Evolutionary conservation across 2,329 filamentous ascomycete genomes (phyloP).

Genomic region (Piedraia hortae): DNA sequence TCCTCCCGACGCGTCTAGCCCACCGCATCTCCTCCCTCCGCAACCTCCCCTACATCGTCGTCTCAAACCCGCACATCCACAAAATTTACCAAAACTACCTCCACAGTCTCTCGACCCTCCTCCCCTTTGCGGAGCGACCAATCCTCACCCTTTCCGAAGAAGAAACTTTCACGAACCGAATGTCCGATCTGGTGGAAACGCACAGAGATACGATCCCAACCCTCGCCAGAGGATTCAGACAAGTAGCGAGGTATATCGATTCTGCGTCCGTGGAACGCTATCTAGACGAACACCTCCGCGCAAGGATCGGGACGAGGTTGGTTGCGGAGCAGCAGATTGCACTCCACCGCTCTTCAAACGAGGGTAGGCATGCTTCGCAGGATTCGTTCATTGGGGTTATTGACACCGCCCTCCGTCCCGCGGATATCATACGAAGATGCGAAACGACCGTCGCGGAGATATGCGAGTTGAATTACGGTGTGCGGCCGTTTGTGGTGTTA

Average conservation of each 20-base stretch:
- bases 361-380: constrained; percentile 14
- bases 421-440: constrained; percentile 55
- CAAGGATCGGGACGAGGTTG: constrained; percentile 74
- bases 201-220: constrained; percentile 87
- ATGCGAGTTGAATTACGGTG: constrained; percentile 84
- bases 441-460: constrained; percentile 84
- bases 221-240: constrained; percentile 72
- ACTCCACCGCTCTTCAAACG: constrained; percentile 44
- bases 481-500: constrained; percentile 53
- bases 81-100: constrained; percentile 92
- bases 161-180: constrained; percentile 68
- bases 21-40: constrained; percentile 80
- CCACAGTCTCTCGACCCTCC: constrained; percentile 67
- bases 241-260: constrained; percentile 73
- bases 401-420: constrained; percentile 64
- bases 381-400: constrained; percentile 76
- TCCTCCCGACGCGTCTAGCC: constrained; percentile 74
- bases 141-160: constrained; percentile 66
- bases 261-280: constrained; percentile 66
- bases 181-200: constrained; percentile 84
- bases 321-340: constrained; percentile 95
- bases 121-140: constrained; percentile 50
- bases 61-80: constrained; percentile 86
- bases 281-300: constrained; percentile 76
- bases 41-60: constrained; percentile 89